Base-by-base conservation (phyloP, 352 stramenopile species). In the Blastocystis sp. region DNA sequence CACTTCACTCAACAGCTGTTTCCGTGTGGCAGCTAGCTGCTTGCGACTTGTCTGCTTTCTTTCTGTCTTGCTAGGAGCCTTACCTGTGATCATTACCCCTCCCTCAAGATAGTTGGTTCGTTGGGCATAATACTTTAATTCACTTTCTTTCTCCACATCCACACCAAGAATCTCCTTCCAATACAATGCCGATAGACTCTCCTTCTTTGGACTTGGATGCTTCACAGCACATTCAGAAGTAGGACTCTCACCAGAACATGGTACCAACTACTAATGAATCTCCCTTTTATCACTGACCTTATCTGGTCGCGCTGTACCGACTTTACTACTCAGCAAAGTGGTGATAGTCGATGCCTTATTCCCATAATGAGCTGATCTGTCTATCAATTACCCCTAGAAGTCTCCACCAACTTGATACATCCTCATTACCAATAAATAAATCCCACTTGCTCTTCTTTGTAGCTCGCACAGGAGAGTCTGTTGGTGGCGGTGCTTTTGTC, bases 41-140 rank as follows among this genome's bases (percentile, higher is more conserved):
- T 79, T 79, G 17, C 70, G 70, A 40, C 22, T 24, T 6, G 37
- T 59, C 56, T 62, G 3, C n/a, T 81, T 81, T 0, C 51, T n/a
- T 24, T 81, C 70, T 17, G 42, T 81, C 70, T 81, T 81, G 22
- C 37, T 60, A 7, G 51, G 70, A 27, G 44, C 70, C n/a, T 81
- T 81, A 3, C 70, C 70, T 4, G 70, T 81, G 44, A 81, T 64
- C 44, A 54, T 81, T 1, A 81, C 42, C 13, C 70, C 70, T 0
- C 70, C 70, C n/a, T 81, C 70, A 15, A 81, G 70, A 24, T 64
- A 81, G 48, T 81, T 60, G 37, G 35, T 37, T 35, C 54, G 70
- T 22, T 64, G 70, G 19, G 51, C 17, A 60, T 81, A 81, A 22
- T 60, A 81, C 27, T 53, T 22, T 22, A 78, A 24, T 0, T 42